phyloP scores from a whole-genome alignment of 2,329 filamentous ascomycete species.

The Biscogniauxia mediterranea region DNA sequence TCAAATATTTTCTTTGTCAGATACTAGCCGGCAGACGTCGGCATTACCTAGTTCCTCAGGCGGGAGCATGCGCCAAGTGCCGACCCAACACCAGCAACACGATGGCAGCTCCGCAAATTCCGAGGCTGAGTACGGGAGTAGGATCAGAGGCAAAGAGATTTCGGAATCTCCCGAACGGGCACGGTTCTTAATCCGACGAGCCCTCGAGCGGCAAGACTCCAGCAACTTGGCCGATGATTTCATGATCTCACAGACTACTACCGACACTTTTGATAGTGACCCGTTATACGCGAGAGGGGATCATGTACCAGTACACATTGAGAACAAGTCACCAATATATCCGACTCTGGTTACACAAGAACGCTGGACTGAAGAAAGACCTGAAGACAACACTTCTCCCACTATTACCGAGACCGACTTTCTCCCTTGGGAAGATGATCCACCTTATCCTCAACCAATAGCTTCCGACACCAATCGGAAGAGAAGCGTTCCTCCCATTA shows the following conservation, averaged over 20 bases:
- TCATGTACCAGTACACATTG: conserved; percentile 10
- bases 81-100: conserved; percentile 8
- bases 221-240: conserved; percentile 28
- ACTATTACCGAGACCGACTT: conserved; percentile 57
- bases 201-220: conserved; percentile 25
- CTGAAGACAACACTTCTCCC: conserved; percentile 39
- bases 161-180: conserved; percentile 26
- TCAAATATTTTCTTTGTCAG: conserved; percentile 59
- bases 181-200: conserved; percentile 16
- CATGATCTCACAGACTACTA: conserved; percentile 31
- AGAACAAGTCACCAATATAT: conserved; percentile 11
- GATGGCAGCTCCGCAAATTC: conserved; percentile 22
- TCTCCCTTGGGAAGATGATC: conserved; percentile 57
- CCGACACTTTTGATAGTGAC: conserved; percentile 29
- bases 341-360: conserved; percentile 4
- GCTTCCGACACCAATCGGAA: conserved; percentile 16
- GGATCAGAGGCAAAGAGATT: conserved; percentile 43
- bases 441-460: conserved; percentile 50
- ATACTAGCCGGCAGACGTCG: conserved; percentile 42
- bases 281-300: conserved; percentile 9
- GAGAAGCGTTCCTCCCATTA: conserved; percentile 40
- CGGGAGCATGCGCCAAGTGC: conserved; percentile 19
- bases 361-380: conserved; percentile 19
- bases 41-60: conserved; percentile 38
- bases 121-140: conserved; percentile 44